A percentile compares a stretch with the other conserved stretches of the same genome.
phyloP scores from a whole-genome alignment of 2,329 filamentous ascomycete species.

The Verticillium nubilum region DNA sequence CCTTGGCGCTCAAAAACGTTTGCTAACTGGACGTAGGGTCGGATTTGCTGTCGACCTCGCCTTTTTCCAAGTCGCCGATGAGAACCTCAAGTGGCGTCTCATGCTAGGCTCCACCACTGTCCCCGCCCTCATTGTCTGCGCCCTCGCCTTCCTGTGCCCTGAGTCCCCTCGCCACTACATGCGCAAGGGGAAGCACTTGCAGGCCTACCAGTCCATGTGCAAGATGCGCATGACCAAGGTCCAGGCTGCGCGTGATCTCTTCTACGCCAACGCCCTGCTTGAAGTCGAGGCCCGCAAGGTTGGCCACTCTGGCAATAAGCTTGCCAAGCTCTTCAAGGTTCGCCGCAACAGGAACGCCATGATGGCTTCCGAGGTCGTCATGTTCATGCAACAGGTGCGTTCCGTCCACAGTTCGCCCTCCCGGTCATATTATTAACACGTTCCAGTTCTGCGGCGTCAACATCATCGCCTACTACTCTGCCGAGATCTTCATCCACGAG shows the following conservation, averaged over 20 bases:
- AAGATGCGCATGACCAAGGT: constrained; percentile 43
- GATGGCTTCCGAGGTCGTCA: constrained; percentile 55
- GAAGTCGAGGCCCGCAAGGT: constrained; percentile 43
- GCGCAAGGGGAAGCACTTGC: constrained; percentile 36
- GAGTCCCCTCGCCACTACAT: constrained; percentile 48
- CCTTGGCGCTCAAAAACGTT: neutral
- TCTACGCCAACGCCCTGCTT: constrained; percentile 52
- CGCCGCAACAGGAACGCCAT: constrained; percentile 58
- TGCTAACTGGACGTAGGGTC: neutral
- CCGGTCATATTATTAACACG: neutral
- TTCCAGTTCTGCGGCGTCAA: constrained; percentile 5
- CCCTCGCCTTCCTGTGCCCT: constrained; percentile 43
- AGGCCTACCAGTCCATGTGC: constrained; percentile 42
- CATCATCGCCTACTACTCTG: constrained; percentile 48
- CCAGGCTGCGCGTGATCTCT: constrained; percentile 50
- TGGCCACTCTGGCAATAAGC: constrained; percentile 5
- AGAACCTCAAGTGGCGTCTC: constrained; percentile 56
- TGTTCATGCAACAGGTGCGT: constrained; percentile 59
- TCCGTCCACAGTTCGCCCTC: neutral
- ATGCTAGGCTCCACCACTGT: constrained; percentile 65
- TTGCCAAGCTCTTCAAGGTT: constrained; percentile 47
- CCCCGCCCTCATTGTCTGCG: constrained; percentile 51
- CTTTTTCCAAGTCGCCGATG: neutral
- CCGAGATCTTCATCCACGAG: constrained; percentile 41
- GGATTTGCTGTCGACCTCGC: constrained; percentile 1